A percentile compares a stretch with the other conserved stretches of the same genome.
Evolutionary conservation across 352 stramenopile genomes (phyloP).

Genomic region (Pythium inflatum): DNA sequence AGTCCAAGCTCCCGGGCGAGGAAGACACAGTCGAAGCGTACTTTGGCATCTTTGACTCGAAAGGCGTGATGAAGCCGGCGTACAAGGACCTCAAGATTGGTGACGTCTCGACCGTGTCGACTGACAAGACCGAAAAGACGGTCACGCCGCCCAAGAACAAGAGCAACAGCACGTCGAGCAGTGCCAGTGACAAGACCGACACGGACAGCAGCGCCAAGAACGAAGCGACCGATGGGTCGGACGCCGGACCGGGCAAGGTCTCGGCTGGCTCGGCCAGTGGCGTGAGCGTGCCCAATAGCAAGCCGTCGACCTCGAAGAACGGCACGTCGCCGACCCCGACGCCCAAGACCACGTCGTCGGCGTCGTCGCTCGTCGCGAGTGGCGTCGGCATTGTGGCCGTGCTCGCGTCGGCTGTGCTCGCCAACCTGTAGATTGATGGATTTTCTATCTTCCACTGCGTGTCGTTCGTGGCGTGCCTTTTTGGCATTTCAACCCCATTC

Average conservation of each 20-base stretch:
- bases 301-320: constrained; percentile 22
- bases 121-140: constrained; percentile 16
- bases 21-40: constrained; percentile 64
- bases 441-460: background rate
- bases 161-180: background rate
- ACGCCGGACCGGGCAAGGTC: constrained; percentile 18
- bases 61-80: constrained; percentile 65
- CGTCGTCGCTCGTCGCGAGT: constrained; percentile 6
- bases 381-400: constrained; percentile 15
- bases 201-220: background rate
- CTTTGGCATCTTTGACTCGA: constrained; percentile 78
- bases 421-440: constrained; percentile 8
- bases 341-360: constrained; percentile 8
- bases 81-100: constrained; percentile 64
- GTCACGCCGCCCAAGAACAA: background rate
- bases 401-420: constrained; percentile 23
- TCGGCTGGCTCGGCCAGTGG: constrained; percentile 14
- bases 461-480: constrained; percentile 9
- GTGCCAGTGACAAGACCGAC: background rate
- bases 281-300: background rate
- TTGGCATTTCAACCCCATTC: background rate
- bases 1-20: constrained; percentile 56
- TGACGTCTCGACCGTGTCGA: constrained; percentile 12
- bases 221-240: background rate
- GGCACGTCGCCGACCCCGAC: constrained; percentile 15